Evolutionary conservation across 2,329 filamentous ascomycete species (phyloP), one percentile per base, ranked within the genome.

Genomic region (Fonsecaea pugnacius): DNA sequence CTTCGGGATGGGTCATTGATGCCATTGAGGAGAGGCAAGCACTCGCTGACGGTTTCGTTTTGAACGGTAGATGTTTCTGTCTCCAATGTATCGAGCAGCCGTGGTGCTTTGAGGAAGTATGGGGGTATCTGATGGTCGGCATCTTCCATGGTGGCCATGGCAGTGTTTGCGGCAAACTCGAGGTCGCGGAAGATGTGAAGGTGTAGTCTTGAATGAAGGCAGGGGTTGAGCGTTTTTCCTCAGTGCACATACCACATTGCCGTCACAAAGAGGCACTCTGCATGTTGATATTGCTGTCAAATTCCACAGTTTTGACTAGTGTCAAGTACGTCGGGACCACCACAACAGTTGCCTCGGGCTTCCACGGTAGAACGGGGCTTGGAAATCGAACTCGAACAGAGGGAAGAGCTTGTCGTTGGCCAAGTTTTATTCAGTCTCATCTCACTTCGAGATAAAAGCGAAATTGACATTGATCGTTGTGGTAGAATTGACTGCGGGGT

Each of bases 21-120:
- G n/a, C 76, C 74, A 57, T 72, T 74, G 16, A 96, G 81, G 69
- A 88, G 89, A 0, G 89, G 88, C 33, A 92, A 78, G 71, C 91
- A 91, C 72, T 85, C 83, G 40, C 86, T 77, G 60, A 91, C 80
- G 0, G 90, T 94, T 62, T 86, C 80, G 64, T 89, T 84, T 76
- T 96, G 91, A 32, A 85, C 75, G 56, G 77, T 74, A 1, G 90
- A 92, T 27, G 90, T 91, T 65, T 85, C 80, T 4, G 92, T 95
- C 55, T 79, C 74, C 57, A 93, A 81, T 16, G 73, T 68, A 73
- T 96, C 92, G 61, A 79, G 81, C 70, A 96, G 85, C 18, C 82
- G 81, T 12, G 90, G 88, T 46, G 78, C 77, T 61, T 77, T 70
- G 56, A 73, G 75, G 69, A 80, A 80, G 54, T 80, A 70, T 57